Evolutionary conservation across 352 stramenopile genomes (phyloP).

Genomic region (Phytophthora chlamydospora): DNA sequence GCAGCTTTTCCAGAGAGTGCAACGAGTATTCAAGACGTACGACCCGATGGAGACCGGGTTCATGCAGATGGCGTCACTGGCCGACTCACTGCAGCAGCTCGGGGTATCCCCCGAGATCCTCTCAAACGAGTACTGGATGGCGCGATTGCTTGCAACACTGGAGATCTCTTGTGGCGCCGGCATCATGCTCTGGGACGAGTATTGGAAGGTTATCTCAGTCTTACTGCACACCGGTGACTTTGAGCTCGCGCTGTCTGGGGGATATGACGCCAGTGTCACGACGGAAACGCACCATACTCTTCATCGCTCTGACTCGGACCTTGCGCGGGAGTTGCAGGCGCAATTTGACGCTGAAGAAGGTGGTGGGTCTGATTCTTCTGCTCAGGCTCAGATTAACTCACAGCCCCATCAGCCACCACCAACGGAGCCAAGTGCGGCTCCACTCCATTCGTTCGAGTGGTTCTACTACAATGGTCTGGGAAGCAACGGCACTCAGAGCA

Average conservation of each 20-base stretch:
- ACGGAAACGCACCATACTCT: slow-evolving; percentile 4
- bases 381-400: not conserved
- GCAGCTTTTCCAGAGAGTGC: slow-evolving; percentile 83
- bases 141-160: slow-evolving; percentile 54
- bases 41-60: slow-evolving; percentile 91
- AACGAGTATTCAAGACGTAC: slow-evolving; percentile 90
- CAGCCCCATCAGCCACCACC: slow-evolving; percentile 2
- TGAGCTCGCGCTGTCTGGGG: slow-evolving; percentile 63
- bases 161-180: slow-evolving; percentile 75
- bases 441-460: slow-evolving; percentile 35
- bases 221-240: slow-evolving; percentile 76
- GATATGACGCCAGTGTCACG: slow-evolving; percentile 31
- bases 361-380: slow-evolving; percentile 1
- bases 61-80: slow-evolving; percentile 69
- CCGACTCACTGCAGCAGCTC: slow-evolving; percentile 69
- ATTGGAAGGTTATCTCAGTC: slow-evolving; percentile 88
- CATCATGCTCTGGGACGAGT: slow-evolving; percentile 94
- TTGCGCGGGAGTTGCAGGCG: slow-evolving; percentile 72
- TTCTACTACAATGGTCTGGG: slow-evolving; percentile 45
- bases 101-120: slow-evolving; percentile 60
- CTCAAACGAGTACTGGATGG: slow-evolving; percentile 69
- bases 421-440: not conserved
- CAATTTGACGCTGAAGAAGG: slow-evolving; percentile 72
- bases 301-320: slow-evolving; percentile 70
- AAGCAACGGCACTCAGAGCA: slow-evolving; percentile 7